These are phyloP conservation scores for Termitomyces sp. DNA, from an alignment of 768 basidiomycete species.

Conservation along the genomic window DNA sequence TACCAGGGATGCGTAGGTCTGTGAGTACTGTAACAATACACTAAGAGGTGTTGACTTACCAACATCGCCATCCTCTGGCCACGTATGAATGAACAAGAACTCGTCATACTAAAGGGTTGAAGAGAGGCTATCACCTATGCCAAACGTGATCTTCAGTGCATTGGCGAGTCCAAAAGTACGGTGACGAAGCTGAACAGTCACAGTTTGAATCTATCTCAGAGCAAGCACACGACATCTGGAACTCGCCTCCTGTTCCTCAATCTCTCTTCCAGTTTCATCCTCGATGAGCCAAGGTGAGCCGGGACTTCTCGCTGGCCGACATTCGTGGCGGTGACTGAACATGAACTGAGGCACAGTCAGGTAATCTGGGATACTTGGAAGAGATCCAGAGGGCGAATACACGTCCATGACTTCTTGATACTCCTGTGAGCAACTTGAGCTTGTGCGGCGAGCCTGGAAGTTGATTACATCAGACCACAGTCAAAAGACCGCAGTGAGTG, in stretches of 20 bases:
- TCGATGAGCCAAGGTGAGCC: conserved; percentile 46
- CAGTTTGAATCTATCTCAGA: not conserved
- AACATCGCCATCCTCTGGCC: conserved; percentile 44
- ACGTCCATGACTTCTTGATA: conserved; percentile 22
- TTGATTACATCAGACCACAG: not conserved
- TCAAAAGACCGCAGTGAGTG: not conserved
- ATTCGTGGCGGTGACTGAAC: conserved; percentile 41
- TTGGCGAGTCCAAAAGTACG: conserved; percentile 49
- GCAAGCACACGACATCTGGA: not conserved
- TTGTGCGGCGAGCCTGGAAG: no score
- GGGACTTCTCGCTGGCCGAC: conserved; percentile 31
- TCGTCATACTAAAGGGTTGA: not conserved
- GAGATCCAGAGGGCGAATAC: conserved; percentile 21
- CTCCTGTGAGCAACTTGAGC: not conserved
- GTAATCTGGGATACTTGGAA: conserved; percentile 46
- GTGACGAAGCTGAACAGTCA: conserved; percentile 38
- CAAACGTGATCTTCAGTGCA: conserved; percentile 37
- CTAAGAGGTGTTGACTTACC: conserved; percentile 34
- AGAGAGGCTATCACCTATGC: conserved; percentile 29
- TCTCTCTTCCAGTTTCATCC: conserved; percentile 39
- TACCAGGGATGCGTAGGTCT: conserved; percentile 18
- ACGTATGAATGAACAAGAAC: not conserved
- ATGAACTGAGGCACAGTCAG: conserved; percentile 52
- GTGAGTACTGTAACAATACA: not conserved
- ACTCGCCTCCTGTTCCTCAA: conserved; percentile 38